Percentiles rank a stretch among this genome's conserved stretches.
phyloP scores from a whole-genome alignment of 2,329 filamentous ascomycete genomes.

The Biscogniauxia marginata region DNA sequence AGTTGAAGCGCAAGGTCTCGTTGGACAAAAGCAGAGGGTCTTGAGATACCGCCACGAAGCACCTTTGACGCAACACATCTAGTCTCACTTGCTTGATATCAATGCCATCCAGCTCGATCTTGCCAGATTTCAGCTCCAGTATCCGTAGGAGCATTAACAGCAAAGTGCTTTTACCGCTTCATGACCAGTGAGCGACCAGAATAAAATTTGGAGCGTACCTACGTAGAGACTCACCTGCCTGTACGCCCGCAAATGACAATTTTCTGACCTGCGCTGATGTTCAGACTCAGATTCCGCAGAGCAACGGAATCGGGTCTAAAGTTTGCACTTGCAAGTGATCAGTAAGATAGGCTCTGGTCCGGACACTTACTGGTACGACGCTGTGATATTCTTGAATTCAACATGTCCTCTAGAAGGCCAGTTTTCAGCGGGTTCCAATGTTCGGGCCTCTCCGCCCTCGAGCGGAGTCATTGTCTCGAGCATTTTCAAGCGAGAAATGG shows the following conservation, averaged over 20 bases:
- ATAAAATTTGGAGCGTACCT: not conserved
- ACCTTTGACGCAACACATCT: slow-evolving; percentile 24
- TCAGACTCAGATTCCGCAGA: slow-evolving; percentile 27
- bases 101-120: slow-evolving; percentile 30
- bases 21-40: slow-evolving; percentile 27
- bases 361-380: slow-evolving; percentile 29
- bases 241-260: slow-evolving; percentile 54
- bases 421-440: slow-evolving; percentile 2
- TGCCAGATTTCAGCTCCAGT: slow-evolving; percentile 26
- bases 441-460: slow-evolving; percentile 14
- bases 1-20: slow-evolving; percentile 31
- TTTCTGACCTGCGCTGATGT: slow-evolving; percentile 42
- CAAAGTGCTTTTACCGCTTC: slow-evolving; percentile 39
- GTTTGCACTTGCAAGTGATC: not conserved
- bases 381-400: slow-evolving; percentile 28
- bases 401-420: slow-evolving; percentile 32
- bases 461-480: slow-evolving; percentile 25
- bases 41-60: slow-evolving; percentile 34
- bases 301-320: slow-evolving; percentile 18
- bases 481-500: slow-evolving; percentile 32
- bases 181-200: not conserved
- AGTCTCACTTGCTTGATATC: slow-evolving; percentile 24
- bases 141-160: slow-evolving; percentile 22
- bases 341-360: not conserved
- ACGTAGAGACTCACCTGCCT: slow-evolving; percentile 37